A percentile compares a stretch with the other conserved stretches of the same genome.
phyloP scores from a whole-genome alignment of 108 stramenopile species.

The Cyclotella choctawhatcheeana region DNA sequence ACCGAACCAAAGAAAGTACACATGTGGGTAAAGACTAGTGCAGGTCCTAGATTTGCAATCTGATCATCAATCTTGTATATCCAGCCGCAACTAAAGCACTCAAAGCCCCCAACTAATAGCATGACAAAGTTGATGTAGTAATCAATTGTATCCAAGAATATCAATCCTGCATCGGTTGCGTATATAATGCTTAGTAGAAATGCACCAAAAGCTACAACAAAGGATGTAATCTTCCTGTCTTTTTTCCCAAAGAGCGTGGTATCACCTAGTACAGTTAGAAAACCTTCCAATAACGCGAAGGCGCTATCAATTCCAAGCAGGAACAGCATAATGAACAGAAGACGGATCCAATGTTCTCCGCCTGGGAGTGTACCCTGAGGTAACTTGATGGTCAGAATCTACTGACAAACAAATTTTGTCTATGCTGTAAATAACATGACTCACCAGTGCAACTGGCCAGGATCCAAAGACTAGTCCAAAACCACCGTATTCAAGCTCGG shows the following conservation, averaged over 20 bases:
- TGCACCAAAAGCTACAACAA: constrained; percentile 30
- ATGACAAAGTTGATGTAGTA: constrained; percentile 75
- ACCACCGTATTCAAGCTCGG: constrained; percentile 30
- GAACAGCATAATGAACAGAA: constrained; percentile 66
- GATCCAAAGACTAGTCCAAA: constrained; percentile 64
- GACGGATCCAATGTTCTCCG: constrained; percentile 62
- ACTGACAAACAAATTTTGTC: too few species aligned
- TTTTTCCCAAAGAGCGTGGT: constrained; percentile 13
- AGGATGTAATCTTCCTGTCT: constrained; percentile 31
- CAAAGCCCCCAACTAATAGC: constrained; percentile 64
- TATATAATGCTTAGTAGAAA: constrained; percentile 53
- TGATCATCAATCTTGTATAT: constrained; percentile 50
- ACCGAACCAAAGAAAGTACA: constrained; percentile 56
- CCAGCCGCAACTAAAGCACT: constrained; percentile 65
- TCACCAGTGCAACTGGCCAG: constrained; percentile 49
- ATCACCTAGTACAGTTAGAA: constrained; percentile 41
- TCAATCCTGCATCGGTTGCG: constrained; percentile 64
- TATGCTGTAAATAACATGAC: not conserved
- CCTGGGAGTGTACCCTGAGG: constrained; percentile 57
- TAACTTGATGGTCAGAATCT: constrained; percentile 1
- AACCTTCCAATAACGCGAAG: constrained; percentile 60
- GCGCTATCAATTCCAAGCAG: constrained; percentile 75
- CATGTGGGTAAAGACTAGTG: constrained; percentile 51
- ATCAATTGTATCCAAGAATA: constrained; percentile 65
- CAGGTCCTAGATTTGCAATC: constrained; percentile 44